Evolutionary conservation across 495 filamentous ascomycete genomes (phyloP), one percentile per base, ranked within the genome.

Genomic region (Lasiosphaeria ovina): DNA sequence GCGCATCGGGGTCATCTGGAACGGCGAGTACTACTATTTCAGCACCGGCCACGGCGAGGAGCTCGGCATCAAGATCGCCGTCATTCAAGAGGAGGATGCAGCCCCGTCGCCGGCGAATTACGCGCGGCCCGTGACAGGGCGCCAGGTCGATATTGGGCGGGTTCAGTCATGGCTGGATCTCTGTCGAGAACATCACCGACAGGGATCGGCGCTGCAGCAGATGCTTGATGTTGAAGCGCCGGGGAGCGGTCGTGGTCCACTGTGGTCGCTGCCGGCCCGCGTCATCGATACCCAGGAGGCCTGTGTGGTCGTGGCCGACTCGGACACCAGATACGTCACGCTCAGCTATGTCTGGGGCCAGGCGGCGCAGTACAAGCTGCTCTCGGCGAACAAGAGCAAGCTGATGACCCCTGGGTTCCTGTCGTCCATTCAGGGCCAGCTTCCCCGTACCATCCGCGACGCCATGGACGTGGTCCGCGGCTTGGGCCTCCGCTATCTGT

Each of bases 401-500:
- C 42, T 45, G 12, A 6, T 45, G 6, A 14, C 5, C 12, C 6
- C 42, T 14, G 42, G 42, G 42, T 14, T 6, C 6, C 42, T 45
- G 42, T 6, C 3, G 12, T 6, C 5, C 5, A 45, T 45, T 14
- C 42, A 45, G 5, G 6, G 42, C 54, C 17, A 57, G 44, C 33
- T 57, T 6, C 42, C 42, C 12, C 42, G 42, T 6, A 45, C 42
- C 42, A 45, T 51, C 44, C 53, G 54, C 32, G 69, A 71, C 35
- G 65, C 65, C 7, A 64, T 72, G 11, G 59, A 6, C 35, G 49
- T 69, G 3, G 55, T 65, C n/a, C 57, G 59, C 24, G 24, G 57
- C 4, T 40, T 68, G 3, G 57, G 57, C 17, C 36, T 57, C 17
- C 61, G 64, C 16, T 69, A 69, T 47, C 42, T 67, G 8, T 69